A percentile compares a stretch with the other conserved stretches of the same genome.
phyloP scores from a whole-genome alignment of 768 basidiomycete genomes.

The Xerocomellus intermedius region DNA sequence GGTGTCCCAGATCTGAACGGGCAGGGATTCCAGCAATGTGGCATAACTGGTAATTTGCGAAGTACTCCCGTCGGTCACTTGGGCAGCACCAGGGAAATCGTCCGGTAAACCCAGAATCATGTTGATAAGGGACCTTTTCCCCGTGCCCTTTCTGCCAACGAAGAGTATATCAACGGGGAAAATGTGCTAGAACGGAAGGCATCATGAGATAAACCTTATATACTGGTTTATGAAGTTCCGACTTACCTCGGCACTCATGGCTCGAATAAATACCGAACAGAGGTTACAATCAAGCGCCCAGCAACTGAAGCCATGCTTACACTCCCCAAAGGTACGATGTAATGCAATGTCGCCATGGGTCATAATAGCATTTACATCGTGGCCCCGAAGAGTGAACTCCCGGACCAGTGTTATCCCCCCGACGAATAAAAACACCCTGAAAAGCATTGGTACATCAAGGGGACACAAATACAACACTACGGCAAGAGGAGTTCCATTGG shows the following conservation, averaged over 20 bases:
- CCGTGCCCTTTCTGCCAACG: background rate
- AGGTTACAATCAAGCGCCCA: background rate
- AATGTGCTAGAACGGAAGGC: background rate
- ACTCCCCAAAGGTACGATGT: background rate
- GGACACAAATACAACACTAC: background rate
- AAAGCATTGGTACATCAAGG: background rate
- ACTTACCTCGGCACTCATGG: background rate
- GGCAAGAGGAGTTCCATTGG: background rate
- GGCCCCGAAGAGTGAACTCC: background rate
- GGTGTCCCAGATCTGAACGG: conserved; percentile 1
- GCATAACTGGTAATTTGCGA: background rate
- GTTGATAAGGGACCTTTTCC: background rate
- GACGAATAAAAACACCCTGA: background rate
- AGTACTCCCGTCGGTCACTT: background rate
- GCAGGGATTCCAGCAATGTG: background rate
- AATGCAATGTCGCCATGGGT: background rate
- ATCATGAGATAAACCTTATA: background rate
- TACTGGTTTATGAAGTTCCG: background rate
- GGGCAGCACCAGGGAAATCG: background rate
- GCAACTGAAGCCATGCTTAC: background rate
- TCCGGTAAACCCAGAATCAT: background rate
- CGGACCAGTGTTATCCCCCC: background rate
- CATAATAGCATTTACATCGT: background rate
- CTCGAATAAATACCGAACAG: background rate
- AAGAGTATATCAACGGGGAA: background rate